Base-by-base conservation (phyloP, 1,139 yeast genomes). In the Taiozyma sp. region DNA sequence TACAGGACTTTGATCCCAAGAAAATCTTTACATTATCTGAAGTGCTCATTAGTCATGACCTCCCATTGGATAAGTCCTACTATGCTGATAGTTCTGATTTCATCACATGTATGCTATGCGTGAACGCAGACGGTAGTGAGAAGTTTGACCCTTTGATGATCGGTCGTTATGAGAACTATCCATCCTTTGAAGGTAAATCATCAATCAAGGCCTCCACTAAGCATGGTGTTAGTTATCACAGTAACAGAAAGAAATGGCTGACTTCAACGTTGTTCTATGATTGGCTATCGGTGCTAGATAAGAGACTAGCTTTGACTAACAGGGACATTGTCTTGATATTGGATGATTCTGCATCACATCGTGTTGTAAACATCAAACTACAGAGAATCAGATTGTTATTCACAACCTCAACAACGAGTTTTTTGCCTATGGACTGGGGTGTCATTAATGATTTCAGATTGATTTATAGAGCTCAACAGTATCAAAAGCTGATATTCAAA, bases 241-340 rank as follows among this genome's bases (percentile, higher is more conserved):
- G 83, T 48, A 82, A 83, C 57, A 73, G 77, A 48, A 80, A 80
- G 64, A 80, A 81, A 52, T 81, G 87, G 86, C 69, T 83, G 40
- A 82, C 88, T 2, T 77, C 85, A n/a, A 77, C 81, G 40, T 68
- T 81, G 67, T 81, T 83, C 58, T 84, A 82, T 56, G 81, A 81
- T 58, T 83, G 85, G 74, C 63, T 83, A 28, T 69, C 79, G 3
- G 72, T 81, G 8, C 67, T 83, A 61, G 88, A 83, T 56, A 85
- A 81, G 59, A 75, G 84, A 56, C 59, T 74, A 48, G 73, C 74
- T 44, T 53, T 68, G 47, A 68, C 70, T 40, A 67, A 69, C 35
- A 67, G 87, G 50, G 79, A 80, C 53, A 79, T 83, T 44, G 67
- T 81, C 51, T 74, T 83, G 7, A 65, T 82, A 2, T 61, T 83